Conservation (phyloP, 1,284 basidiomycete species). For the Sporisorium iseilematis-ciliati region DNA sequence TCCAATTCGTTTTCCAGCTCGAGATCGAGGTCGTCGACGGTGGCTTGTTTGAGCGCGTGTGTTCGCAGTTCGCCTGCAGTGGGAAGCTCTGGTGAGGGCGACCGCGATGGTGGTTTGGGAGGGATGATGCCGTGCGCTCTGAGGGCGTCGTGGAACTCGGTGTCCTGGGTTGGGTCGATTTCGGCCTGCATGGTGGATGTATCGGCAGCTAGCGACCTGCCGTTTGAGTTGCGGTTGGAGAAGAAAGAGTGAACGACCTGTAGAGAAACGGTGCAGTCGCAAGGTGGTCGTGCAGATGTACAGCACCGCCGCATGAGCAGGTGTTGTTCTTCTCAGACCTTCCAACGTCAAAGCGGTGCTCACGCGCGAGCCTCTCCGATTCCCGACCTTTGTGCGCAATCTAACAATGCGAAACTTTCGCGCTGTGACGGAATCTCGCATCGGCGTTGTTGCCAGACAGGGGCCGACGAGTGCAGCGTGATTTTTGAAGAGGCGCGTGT, state of each 20-base stretch:
- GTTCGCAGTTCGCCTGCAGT: conserved; percentile 45
- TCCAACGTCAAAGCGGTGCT: conserved; percentile 17
- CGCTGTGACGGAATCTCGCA: conserved; percentile 10
- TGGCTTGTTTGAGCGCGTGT: conserved; percentile 52
- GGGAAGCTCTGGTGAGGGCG: conserved; percentile 64
- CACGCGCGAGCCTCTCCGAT: conserved; percentile 9
- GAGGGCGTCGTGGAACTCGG: conserved; percentile 68
- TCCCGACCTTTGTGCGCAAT: background rate
- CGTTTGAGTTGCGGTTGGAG: background rate
- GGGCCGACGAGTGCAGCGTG: conserved; percentile 12
- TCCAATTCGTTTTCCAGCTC: conserved; percentile 58
- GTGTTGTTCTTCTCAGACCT: conserved; percentile 22
- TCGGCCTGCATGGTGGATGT: conserved; percentile 49
- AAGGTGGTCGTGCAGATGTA: background rate
- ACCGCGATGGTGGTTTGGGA: conserved; percentile 64
- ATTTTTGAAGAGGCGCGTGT: background rate
- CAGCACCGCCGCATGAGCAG: background rate
- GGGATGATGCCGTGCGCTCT: conserved; percentile 68
- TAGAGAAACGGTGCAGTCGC: background rate
- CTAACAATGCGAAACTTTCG: conserved; percentile 2
- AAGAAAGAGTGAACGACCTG: background rate
- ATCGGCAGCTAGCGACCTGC: background rate
- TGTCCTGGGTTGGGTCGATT: conserved; percentile 62
- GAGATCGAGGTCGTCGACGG: conserved; percentile 55
- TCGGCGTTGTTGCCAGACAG: conserved; percentile 3